phyloP scores from a whole-genome alignment of 108 stramenopile species.

The Nitzschia sp. region DNA sequence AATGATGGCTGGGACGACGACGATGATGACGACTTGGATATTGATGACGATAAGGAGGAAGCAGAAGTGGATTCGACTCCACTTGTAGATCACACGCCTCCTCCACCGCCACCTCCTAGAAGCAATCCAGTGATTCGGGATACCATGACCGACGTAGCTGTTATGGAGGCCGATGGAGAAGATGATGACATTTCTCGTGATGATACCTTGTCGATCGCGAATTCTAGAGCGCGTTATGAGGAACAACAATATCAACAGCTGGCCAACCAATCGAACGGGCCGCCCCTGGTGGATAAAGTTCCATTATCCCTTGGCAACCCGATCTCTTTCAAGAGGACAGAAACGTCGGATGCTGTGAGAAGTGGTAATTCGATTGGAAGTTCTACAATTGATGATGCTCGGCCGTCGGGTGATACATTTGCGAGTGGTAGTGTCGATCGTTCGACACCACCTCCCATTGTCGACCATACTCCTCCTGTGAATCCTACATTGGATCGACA shows the following conservation, averaged over 20 bases:
- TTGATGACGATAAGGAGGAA: neutral
- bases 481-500: neutral
- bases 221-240: slow-evolving; percentile 14
- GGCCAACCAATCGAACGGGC: neutral
- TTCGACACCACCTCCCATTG: neutral
- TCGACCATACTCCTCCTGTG: slow-evolving; percentile 22
- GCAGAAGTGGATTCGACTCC: neutral
- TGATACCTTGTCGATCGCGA: slow-evolving; percentile 29
- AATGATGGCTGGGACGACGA: slow-evolving; percentile 13
- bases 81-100: slow-evolving; percentile 29
- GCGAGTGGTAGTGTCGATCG: neutral
- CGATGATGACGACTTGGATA: slow-evolving; percentile 4
- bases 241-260: slow-evolving; percentile 1
- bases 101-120: slow-evolving; percentile 14
- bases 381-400: slow-evolving; percentile 3
- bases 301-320: slow-evolving; percentile 6
- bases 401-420: neutral
- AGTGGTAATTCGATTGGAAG: neutral
- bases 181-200: slow-evolving; percentile 41
- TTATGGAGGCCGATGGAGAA: slow-evolving; percentile 1
- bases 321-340: neutral
- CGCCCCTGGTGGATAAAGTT: slow-evolving; percentile 30
- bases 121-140: neutral
- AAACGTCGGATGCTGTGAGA: neutral
- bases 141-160: neutral